Conservation (phyloP, 1,284 basidiomycete species). For the Ustilago esculenta region DNA sequence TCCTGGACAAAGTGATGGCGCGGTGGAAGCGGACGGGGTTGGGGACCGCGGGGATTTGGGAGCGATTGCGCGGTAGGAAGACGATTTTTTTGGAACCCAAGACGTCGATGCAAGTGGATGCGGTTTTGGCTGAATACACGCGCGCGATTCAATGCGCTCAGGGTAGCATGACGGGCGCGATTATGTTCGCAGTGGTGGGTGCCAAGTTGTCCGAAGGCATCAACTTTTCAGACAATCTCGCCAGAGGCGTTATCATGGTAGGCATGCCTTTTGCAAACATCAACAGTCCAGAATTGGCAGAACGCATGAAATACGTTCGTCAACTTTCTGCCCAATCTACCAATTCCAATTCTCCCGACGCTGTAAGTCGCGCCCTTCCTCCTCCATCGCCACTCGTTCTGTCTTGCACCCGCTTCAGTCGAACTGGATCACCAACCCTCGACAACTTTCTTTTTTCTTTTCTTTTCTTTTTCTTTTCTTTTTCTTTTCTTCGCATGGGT, state of each 20-base stretch:
- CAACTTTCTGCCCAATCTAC: conserved; percentile 33
- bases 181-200: conserved; percentile 85
- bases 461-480: background rate
- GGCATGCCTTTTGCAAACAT: conserved; percentile 94
- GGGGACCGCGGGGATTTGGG: conserved; percentile 72
- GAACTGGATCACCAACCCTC: background rate
- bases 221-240: conserved; percentile 86
- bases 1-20: conserved; percentile 76
- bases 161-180: conserved; percentile 39
- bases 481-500: too few relatives aligned
- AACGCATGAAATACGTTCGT: conserved; percentile 76
- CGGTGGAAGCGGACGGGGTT: conserved; percentile 73
- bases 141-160: conserved; percentile 69
- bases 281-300: conserved; percentile 86
- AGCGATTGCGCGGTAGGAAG: conserved; percentile 78
- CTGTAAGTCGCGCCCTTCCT: too few relatives aligned
- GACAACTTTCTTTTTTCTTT: background rate
- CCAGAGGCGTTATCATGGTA: conserved; percentile 83
- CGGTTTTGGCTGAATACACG: conserved; percentile 80
- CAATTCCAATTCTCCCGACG: too few relatives aligned
- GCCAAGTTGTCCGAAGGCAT: conserved; percentile 97
- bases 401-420: too few relatives aligned
- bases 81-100: conserved; percentile 90
- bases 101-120: conserved; percentile 79
- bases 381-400: too few relatives aligned